Conservation (phyloP, 2,329 filamentous ascomycete genomes). For the Leptographium lundbergii region DNA sequence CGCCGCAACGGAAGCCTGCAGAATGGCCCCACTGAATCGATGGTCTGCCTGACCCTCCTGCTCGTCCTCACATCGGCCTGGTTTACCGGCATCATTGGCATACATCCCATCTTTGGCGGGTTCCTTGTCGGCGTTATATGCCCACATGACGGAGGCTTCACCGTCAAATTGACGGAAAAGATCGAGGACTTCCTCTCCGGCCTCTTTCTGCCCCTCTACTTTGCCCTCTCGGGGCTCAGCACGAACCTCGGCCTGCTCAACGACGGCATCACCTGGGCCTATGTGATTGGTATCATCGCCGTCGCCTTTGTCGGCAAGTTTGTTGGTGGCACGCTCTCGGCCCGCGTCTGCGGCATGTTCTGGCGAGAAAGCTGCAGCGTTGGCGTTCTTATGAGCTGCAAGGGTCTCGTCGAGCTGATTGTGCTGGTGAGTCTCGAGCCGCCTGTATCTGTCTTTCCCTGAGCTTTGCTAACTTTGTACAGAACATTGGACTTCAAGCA, state of each 20-base stretch:
- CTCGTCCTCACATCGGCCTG: constrained; percentile 69
- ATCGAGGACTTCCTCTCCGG: constrained; percentile 82
- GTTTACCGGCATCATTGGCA: constrained; percentile 78
- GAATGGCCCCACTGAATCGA: constrained; percentile 75
- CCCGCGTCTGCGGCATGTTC: constrained; percentile 60
- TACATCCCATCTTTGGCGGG: constrained; percentile 88
- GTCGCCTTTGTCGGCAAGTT: constrained; percentile 82
- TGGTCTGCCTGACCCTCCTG: constrained; percentile 72
- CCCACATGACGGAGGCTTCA: constrained; percentile 79
- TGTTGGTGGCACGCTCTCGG: constrained; percentile 66
- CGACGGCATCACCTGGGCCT: constrained; percentile 74
- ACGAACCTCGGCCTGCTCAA: constrained; percentile 79
- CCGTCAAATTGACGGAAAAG: constrained; percentile 85
- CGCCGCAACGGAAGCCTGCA: constrained; percentile 64
- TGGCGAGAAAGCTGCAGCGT: constrained; percentile 89
- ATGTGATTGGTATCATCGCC: constrained; percentile 70
- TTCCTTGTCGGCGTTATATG: constrained; percentile 85
- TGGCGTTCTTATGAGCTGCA: constrained; percentile 89
- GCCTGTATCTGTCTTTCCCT: constrained; percentile 1
- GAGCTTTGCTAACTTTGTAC: not conserved
- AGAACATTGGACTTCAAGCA: constrained; percentile 69
- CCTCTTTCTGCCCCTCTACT: constrained; percentile 82
- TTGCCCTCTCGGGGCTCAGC: constrained; percentile 79
- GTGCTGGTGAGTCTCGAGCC: constrained; percentile 54
- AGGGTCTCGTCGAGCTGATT: constrained; percentile 87